Evolutionary conservation across 352 stramenopile species (phyloP).

Genomic region (Globisporangium iwayamae): DNA sequence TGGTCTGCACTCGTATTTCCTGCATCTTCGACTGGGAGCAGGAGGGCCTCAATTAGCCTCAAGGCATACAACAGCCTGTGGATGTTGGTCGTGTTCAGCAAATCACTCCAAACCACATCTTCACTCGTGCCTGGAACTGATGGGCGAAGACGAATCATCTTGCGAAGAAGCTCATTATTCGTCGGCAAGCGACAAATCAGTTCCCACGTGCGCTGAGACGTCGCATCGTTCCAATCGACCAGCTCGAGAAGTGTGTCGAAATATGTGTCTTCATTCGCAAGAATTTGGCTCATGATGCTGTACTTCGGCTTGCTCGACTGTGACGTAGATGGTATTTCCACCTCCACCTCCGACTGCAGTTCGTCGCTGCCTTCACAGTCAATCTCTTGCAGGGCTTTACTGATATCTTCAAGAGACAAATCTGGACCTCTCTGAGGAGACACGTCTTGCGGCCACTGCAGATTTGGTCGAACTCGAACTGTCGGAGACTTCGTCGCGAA

Average conservation of each 20-base stretch:
- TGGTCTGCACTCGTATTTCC: background rate
- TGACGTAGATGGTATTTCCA: background rate
- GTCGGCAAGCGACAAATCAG: constrained; percentile 67
- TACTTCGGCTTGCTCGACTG: constrained; percentile 16
- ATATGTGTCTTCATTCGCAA: constrained; percentile 53
- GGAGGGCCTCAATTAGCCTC: constrained; percentile 61
- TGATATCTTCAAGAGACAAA: constrained; percentile 30
- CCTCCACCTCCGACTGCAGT: background rate
- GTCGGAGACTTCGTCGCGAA: constrained; percentile 37
- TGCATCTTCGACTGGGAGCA: constrained; percentile 34
- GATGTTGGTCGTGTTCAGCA: constrained; percentile 44
- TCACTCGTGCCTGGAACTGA: constrained; percentile 6
- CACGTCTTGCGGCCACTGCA: constrained; percentile 36
- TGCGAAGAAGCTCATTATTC: constrained; percentile 54
- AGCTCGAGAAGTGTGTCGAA: constrained; percentile 63
- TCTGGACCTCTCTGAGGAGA: constrained; percentile 47
- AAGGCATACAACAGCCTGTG: constrained; percentile 66
- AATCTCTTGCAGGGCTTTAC: constrained; percentile 19
- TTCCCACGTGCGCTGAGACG: constrained; percentile 66
- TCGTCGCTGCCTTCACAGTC: background rate
- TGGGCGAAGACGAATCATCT: constrained; percentile 58
- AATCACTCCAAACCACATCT: constrained; percentile 35
- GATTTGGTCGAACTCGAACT: constrained; percentile 31
- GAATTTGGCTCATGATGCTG: constrained; percentile 41
- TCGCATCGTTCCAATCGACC: constrained; percentile 45